A percentile compares a stretch with the other conserved stretches of the same genome.
Conservation (phyloP, 2,329 filamentous ascomycete species). For the Fusarium torreyae region DNA sequence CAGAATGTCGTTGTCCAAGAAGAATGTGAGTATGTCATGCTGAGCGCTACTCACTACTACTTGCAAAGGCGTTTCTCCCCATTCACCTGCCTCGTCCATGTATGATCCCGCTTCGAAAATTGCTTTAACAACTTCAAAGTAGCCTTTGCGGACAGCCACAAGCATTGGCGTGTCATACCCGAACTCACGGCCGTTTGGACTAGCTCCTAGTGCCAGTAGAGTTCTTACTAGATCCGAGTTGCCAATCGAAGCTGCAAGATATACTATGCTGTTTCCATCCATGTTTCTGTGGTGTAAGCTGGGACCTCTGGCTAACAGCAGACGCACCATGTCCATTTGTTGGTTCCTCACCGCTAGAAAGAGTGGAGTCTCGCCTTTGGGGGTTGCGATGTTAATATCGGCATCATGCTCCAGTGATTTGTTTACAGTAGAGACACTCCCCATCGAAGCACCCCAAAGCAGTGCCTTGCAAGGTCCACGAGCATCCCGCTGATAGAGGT, state of each 20-base stretch:
- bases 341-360: background rate
- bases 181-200: background rate
- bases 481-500: slow-evolving; percentile 8
- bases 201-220: slow-evolving; percentile 1
- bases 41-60: background rate
- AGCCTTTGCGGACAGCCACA: background rate
- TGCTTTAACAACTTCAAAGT: background rate
- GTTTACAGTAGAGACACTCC: background rate
- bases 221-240: background rate
- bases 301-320: background rate
- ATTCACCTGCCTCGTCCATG: background rate
- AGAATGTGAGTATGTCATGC: background rate
- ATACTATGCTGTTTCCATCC: slow-evolving; percentile 7
- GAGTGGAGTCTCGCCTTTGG: background rate
- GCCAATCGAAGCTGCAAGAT: background rate
- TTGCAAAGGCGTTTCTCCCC: background rate
- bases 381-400: background rate
- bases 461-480: background rate
- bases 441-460: background rate
- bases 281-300: background rate
- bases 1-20: slow-evolving; percentile 2
- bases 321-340: background rate
- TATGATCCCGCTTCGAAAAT: slow-evolving; percentile 1
- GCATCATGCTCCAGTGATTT: background rate
- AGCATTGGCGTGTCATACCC: background rate